Evolutionary conservation across 1,284 basidiomycete genomes (phyloP).

Genomic region (Gymnopus androsaceus): DNA sequence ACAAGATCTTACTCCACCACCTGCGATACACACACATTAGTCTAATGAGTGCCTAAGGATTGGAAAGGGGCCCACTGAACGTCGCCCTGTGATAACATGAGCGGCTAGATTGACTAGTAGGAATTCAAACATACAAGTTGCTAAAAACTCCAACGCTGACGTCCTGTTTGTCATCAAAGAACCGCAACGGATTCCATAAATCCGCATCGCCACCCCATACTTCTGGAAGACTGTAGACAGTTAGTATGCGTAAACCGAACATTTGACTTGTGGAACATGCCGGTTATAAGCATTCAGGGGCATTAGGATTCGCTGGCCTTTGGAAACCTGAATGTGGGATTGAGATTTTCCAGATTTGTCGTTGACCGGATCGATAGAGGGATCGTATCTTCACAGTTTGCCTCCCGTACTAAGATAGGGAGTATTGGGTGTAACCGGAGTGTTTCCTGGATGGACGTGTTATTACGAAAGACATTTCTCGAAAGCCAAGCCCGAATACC

Average conservation of each 20-base stretch:
- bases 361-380: constrained; percentile 24
- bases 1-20: constrained; percentile 13
- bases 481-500: constrained; percentile 20
- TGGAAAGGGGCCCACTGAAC: constrained; percentile 7
- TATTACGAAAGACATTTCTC: not conserved
- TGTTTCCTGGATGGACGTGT: constrained; percentile 22
- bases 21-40: not conserved
- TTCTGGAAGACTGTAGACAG: not conserved
- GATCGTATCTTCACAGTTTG: constrained; percentile 25
- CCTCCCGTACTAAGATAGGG: constrained; percentile 19
- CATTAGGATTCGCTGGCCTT: constrained; percentile 25
- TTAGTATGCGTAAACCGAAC: not conserved
- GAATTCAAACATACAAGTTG: constrained; percentile 23
- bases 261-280: constrained; percentile 15
- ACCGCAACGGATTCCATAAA: constrained; percentile 27
- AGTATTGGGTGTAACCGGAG: constrained; percentile 27
- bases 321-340: constrained; percentile 24
- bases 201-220: constrained; percentile 30
- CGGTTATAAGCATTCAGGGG: constrained; percentile 27
- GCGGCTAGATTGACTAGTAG: not conserved
- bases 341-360: constrained; percentile 22
- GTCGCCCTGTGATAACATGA: constrained; percentile 8
- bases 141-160: constrained; percentile 24
- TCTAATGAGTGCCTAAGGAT: not conserved
- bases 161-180: constrained; percentile 18